These are phyloP conservation scores for Panicum hallii DNA, from an alignment of 202 grass and related monocot genomes.

Conservation along the genomic window DNA sequence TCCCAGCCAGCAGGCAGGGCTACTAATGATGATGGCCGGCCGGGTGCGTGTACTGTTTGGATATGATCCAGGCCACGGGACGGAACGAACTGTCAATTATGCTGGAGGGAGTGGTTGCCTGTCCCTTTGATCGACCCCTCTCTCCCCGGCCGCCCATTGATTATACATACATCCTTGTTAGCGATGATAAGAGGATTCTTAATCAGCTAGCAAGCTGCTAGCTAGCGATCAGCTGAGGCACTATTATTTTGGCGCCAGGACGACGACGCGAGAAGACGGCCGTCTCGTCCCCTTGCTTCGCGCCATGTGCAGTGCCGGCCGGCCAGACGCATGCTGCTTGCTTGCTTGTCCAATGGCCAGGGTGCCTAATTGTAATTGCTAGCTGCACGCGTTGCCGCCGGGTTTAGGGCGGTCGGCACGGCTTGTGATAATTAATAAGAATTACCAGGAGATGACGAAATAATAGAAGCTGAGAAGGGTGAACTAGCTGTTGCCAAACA, in stretches of 20 bases:
- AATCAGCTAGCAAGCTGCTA: slow-evolving; percentile 10
- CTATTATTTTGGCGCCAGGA: not conserved
- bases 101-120: slow-evolving; percentile 24
- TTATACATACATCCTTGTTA: not conserved
- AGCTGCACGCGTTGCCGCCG: too few relatives aligned
- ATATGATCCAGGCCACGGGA: not conserved
- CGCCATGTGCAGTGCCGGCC: slow-evolving; percentile 30
- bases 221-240: not conserved
- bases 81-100: not conserved
- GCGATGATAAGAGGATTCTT: slow-evolving; percentile 8
- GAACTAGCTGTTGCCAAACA: too few relatives aligned
- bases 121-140: not conserved
- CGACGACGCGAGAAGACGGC: not conserved
- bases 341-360: too few relatives aligned
- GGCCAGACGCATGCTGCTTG: too few relatives aligned
- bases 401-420: too few relatives aligned
- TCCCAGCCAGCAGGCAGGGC: not conserved
- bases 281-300: not conserved
- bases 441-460: too few relatives aligned
- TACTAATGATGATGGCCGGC: slow-evolving; percentile 1
- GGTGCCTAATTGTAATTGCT: too few relatives aligned
- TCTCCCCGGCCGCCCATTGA: not conserved
- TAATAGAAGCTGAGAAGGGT: too few relatives aligned
- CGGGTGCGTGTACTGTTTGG: slow-evolving; percentile 8
- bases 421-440: too few relatives aligned